phyloP scores from a whole-genome alignment of 2,329 filamentous ascomycete genomes.

The Fusarium anthophilum region DNA sequence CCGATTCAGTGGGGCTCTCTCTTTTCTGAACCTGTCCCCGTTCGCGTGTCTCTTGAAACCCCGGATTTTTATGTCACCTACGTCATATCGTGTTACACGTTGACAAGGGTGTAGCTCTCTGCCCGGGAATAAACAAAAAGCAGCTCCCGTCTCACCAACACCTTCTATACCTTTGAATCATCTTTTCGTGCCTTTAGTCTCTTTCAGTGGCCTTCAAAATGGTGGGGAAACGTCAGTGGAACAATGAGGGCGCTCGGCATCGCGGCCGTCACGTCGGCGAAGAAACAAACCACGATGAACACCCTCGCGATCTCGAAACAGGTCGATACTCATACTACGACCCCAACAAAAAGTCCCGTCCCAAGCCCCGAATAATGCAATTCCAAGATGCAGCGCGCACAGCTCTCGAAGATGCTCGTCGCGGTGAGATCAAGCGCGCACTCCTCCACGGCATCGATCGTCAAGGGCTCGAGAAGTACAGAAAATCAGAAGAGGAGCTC shows the following conservation, averaged over 20 bases:
- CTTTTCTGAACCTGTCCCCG: slow-evolving; percentile 23
- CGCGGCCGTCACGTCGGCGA: slow-evolving; percentile 13
- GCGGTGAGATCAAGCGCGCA: slow-evolving; percentile 44
- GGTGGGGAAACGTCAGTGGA: slow-evolving; percentile 37
- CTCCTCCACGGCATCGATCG: slow-evolving; percentile 45
- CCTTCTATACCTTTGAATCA: no score
- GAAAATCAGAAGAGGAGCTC: slow-evolving; percentile 44
- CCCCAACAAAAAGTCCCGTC: neutral
- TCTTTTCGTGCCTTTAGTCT: no score
- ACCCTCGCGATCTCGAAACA: slow-evolving; percentile 38
- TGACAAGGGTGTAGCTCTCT: neutral
- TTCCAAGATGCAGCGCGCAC: slow-evolving; percentile 45
- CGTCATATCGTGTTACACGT: slow-evolving; percentile 21
- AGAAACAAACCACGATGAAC: slow-evolving; percentile 14
- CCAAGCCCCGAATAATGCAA: slow-evolving; percentile 49
- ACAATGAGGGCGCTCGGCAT: slow-evolving; percentile 7
- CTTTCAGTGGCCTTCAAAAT: neutral
- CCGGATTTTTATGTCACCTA: slow-evolving; percentile 28
- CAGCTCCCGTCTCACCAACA: neutral
- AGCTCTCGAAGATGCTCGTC: slow-evolving; percentile 44
- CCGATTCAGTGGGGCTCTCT: slow-evolving; percentile 15
- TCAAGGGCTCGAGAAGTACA: slow-evolving; percentile 42
- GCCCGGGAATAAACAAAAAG: slow-evolving; percentile 15
- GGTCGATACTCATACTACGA: slow-evolving; percentile 12
- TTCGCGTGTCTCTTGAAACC: slow-evolving; percentile 19